These are phyloP conservation scores for Scytalidium lignicola DNA, from an alignment of 2,329 filamentous ascomycete genomes.

Conservation along the genomic window DNA sequence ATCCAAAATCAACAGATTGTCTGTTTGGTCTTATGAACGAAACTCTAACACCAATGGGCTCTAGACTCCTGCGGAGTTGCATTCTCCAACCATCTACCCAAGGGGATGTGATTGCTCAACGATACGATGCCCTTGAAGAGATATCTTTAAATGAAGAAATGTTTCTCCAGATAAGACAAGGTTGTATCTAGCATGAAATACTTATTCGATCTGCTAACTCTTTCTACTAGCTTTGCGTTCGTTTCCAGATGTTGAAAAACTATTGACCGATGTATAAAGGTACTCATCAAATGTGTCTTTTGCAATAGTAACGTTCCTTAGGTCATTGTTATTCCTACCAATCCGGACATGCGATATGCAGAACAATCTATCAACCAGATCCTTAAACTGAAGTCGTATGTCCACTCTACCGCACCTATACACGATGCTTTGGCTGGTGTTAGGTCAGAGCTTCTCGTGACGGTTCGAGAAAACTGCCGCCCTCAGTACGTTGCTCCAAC, in stretches of 20 bases:
- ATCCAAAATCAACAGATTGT: constrained; percentile 72
- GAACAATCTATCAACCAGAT: constrained; percentile 84
- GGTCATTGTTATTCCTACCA: constrained; percentile 71
- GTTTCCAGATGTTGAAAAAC: constrained; percentile 74
- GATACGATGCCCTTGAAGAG: constrained; percentile 82
- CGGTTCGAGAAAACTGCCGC: constrained; percentile 65
- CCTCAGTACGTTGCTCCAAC: constrained; percentile 57
- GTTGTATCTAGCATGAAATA: constrained; percentile 32
- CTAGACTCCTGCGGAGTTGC: constrained; percentile 74
- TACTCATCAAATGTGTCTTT: neutral
- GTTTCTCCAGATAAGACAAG: constrained; percentile 70
- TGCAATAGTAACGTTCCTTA: constrained; percentile 30
- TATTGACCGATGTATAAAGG: constrained; percentile 64
- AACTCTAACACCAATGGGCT: constrained; percentile 84
- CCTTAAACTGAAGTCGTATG: constrained; percentile 79
- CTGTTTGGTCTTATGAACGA: constrained; percentile 82
- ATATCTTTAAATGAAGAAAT: constrained; percentile 77
- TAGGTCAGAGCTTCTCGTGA: constrained; percentile 57
- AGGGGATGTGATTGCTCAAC: constrained; percentile 57
- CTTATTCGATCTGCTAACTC: neutral
- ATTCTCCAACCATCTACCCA: constrained; percentile 84
- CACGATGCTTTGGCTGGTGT: constrained; percentile 63
- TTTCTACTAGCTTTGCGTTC: constrained; percentile 56
- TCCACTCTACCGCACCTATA: constrained; percentile 61
- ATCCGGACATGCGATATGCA: constrained; percentile 59